These are phyloP conservation scores for Kalaharituber pfeilii DNA, from an alignment of 2,329 filamentous ascomycete genomes.

Conservation along the genomic window DNA sequence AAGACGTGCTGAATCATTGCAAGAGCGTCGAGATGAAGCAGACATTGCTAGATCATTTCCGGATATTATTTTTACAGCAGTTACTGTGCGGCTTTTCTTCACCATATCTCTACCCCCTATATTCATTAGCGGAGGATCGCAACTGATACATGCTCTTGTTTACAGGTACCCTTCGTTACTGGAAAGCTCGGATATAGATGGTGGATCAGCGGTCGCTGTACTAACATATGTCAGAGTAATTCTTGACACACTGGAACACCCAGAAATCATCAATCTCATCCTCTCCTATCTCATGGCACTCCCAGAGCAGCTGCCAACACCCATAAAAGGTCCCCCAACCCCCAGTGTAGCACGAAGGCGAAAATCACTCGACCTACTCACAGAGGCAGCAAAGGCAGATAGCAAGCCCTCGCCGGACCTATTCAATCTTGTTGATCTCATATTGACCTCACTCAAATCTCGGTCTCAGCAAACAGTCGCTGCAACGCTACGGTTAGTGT, in stretches of 20 bases:
- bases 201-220: slow-evolving; percentile 89
- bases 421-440: slow-evolving; percentile 84
- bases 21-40: slow-evolving; percentile 79
- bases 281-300: slow-evolving; percentile 80
- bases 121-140: neutral
- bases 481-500: slow-evolving; percentile 73
- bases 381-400: slow-evolving; percentile 56
- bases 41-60: slow-evolving; percentile 88
- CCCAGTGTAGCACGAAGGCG: slow-evolving; percentile 55
- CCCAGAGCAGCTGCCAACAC: slow-evolving; percentile 37
- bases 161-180: slow-evolving; percentile 77
- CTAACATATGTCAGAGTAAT: slow-evolving; percentile 84
- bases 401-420: slow-evolving; percentile 56
- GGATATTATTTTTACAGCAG: slow-evolving; percentile 89
- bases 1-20: slow-evolving; percentile 93
- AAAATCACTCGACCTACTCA: slow-evolving; percentile 76
- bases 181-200: slow-evolving; percentile 92
- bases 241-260: slow-evolving; percentile 77
- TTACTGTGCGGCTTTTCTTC: slow-evolving; percentile 45
- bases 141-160: slow-evolving; percentile 9
- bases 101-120: neutral
- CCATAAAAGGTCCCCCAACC: slow-evolving; percentile 32
- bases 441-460: slow-evolving; percentile 69
- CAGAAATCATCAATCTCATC: slow-evolving; percentile 85
- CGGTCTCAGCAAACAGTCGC: slow-evolving; percentile 75